Conservation (phyloP, 371 early-diverging fungal genomes). For the Apophysomyces variabilis region DNA sequence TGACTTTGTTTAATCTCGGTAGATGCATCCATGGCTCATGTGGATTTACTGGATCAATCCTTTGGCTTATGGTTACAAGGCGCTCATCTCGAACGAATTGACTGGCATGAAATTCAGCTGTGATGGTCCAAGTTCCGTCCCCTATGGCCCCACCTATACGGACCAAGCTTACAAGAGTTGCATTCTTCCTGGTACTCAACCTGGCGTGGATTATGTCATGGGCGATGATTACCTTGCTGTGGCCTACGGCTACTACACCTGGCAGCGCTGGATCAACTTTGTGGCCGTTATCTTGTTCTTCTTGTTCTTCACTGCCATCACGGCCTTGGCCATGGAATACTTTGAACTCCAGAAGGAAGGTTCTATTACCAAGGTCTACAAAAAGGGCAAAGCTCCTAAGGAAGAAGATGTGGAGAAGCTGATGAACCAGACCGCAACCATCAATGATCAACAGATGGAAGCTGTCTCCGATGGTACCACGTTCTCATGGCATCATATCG, state of each 20-base stretch:
- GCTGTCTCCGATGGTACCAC: slow-evolving; percentile 54
- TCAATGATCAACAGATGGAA: slow-evolving; percentile 37
- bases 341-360: slow-evolving; percentile 57
- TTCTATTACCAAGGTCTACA: slow-evolving; percentile 62
- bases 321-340: slow-evolving; percentile 60
- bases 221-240: slow-evolving; percentile 58
- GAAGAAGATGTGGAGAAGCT: slow-evolving; percentile 18
- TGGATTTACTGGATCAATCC: slow-evolving; percentile 79
- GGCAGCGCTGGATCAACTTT: slow-evolving; percentile 65
- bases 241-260: slow-evolving; percentile 47
- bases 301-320: slow-evolving; percentile 53
- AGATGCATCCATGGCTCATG: slow-evolving; percentile 74
- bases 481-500: slow-evolving; percentile 63
- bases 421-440: slow-evolving; percentile 20
- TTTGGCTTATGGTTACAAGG: slow-evolving; percentile 69
- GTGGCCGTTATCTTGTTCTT: slow-evolving; percentile 61
- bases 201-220: slow-evolving; percentile 46
- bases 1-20: slow-evolving; percentile 35
- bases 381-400: slow-evolving; percentile 42
- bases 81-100: slow-evolving; percentile 72
- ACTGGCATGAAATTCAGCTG: slow-evolving; percentile 41
- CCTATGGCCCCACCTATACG: slow-evolving; percentile 45
- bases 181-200: slow-evolving; percentile 52
- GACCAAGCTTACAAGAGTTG: slow-evolving; percentile 57
- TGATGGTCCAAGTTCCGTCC: slow-evolving; percentile 45